Conservation (phyloP, 2,329 filamentous ascomycete species). For the Aspergillus quadricinctus region DNA sequence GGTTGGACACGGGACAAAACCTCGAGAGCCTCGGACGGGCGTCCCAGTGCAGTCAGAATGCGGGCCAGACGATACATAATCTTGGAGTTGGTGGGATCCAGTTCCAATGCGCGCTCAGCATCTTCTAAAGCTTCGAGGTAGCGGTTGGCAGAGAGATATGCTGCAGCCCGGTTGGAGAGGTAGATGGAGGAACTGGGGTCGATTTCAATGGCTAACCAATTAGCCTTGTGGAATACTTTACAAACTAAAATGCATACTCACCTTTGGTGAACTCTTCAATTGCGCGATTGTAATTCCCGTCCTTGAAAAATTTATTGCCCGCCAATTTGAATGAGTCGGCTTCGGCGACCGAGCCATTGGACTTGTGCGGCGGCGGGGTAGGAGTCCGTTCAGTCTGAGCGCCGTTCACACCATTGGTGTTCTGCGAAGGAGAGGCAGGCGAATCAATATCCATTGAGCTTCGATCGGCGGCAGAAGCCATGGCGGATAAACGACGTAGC, state of each 20-base stretch:
- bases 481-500: conserved; percentile 67
- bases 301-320: conserved; percentile 96
- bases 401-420: conserved; percentile 34
- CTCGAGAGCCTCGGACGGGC: conserved; percentile 78
- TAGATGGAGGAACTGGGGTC: conserved; percentile 84
- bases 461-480: conserved; percentile 47
- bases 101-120: conserved; percentile 72
- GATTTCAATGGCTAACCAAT: conserved; percentile 70
- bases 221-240: conserved; percentile 2
- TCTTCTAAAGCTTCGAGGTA: conserved; percentile 81
- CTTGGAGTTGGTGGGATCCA: conserved; percentile 83
- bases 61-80: conserved; percentile 82
- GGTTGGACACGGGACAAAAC: conserved; percentile 78
- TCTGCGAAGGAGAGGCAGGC: conserved; percentile 49
- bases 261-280: conserved; percentile 95
- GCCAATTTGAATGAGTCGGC: conserved; percentile 88
- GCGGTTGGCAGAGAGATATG: conserved; percentile 81
- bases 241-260: conserved; percentile 41
- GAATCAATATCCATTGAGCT: conserved; percentile 73
- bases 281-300: conserved; percentile 80
- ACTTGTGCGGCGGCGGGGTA: conserved; percentile 45
- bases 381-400: conserved; percentile 38
- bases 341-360: conserved; percentile 60
- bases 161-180: conserved; percentile 89
- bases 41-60: conserved; percentile 82